These are phyloP conservation scores for Phycomyces blakesleeanus DNA, from an alignment of 192 early-diverging fungal genomes.

Conservation along the genomic window DNA sequence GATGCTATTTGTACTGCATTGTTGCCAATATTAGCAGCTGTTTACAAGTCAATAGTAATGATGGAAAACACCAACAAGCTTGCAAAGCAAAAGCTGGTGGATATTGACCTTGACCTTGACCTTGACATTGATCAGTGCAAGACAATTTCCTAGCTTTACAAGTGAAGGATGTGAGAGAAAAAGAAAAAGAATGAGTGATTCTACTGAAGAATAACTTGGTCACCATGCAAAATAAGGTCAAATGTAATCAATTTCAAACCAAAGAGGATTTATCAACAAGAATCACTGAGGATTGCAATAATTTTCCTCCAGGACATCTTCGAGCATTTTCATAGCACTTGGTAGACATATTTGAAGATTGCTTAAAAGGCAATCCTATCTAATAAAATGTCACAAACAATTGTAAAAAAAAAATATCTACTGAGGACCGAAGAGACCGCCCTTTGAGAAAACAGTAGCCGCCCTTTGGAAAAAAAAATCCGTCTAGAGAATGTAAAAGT, in stretches of 20 bases:
- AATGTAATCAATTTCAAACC: slow-evolving; percentile 1
- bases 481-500: not conserved
- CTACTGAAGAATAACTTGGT: not conserved
- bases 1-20: slow-evolving; percentile 1
- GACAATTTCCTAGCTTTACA: slow-evolving; percentile 5
- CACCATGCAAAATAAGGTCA: slow-evolving; percentile 14
- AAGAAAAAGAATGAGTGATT: not conserved
- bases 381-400: not conserved
- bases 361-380: slow-evolving; percentile 7
- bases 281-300: slow-evolving; percentile 8
- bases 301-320: slow-evolving; percentile 1
- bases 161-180: not conserved
- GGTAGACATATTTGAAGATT: slow-evolving; percentile 6
- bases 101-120: slow-evolving; percentile 6
- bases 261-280: slow-evolving; percentile 6
- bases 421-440: too few species aligned
- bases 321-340: slow-evolving; percentile 1
- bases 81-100: slow-evolving; percentile 1
- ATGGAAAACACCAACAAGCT: slow-evolving; percentile 2
- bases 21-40: not conserved
- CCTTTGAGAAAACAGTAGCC: not conserved
- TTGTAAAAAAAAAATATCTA: not conserved
- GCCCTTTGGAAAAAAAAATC: not conserved
- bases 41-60: slow-evolving; percentile 1
- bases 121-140: slow-evolving; percentile 8